phyloP scores from a whole-genome alignment of 2,329 filamentous ascomycete species.

The Alternaria infectoria region DNA sequence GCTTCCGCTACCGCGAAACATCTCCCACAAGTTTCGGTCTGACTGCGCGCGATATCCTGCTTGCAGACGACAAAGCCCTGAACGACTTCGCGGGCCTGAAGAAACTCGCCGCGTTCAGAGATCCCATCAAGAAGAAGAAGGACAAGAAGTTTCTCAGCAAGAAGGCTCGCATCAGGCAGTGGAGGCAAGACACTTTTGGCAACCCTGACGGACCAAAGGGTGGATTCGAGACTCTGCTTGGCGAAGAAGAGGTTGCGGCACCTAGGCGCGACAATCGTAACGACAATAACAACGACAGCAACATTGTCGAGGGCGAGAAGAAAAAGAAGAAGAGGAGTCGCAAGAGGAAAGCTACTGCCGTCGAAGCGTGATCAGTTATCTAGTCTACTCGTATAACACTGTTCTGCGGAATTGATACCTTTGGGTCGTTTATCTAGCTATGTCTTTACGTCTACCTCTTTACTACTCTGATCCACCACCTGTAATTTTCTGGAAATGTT shows the following conservation, averaged over 20 bases:
- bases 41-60: slow-evolving; percentile 87
- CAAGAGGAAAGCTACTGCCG: slow-evolving; percentile 25
- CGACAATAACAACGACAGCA: background rate
- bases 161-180: slow-evolving; percentile 88
- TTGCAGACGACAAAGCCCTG: slow-evolving; percentile 82
- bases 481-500: background rate
- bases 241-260: slow-evolving; percentile 10
- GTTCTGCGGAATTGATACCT: background rate
- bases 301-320: slow-evolving; percentile 28
- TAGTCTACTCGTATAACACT: background rate
- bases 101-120: slow-evolving; percentile 89
- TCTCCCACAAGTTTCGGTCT: slow-evolving; percentile 90
- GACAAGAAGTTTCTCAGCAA: slow-evolving; percentile 90
- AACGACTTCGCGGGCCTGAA: slow-evolving; percentile 94
- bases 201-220: slow-evolving; percentile 60
- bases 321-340: slow-evolving; percentile 36
- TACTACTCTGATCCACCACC: background rate
- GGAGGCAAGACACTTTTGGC: slow-evolving; percentile 75
- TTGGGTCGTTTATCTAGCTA: background rate
- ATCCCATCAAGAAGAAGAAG: slow-evolving; percentile 84
- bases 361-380: slow-evolving; percentile 8
- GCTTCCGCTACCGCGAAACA: slow-evolving; percentile 93
- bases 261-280: background rate
- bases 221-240: slow-evolving; percentile 44
- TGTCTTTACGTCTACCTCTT: background rate